phyloP scores from a whole-genome alignment of 495 filamentous ascomycete genomes.

The Hyaloscypha finlandica region DNA sequence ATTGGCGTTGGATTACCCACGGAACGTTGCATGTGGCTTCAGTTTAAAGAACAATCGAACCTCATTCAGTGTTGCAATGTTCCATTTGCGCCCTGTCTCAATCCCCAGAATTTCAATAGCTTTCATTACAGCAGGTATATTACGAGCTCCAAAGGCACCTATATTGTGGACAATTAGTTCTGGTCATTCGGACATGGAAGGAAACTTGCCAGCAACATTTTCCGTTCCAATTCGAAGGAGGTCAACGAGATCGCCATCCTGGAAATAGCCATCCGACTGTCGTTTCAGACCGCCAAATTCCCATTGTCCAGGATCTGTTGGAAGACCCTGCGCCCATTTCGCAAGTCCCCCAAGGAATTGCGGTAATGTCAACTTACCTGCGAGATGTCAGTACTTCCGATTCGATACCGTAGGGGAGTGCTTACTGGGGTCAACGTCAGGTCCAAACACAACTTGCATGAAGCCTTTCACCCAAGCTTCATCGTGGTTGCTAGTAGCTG shows the following conservation, averaged over 20 bases:
- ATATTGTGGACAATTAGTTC: too few relatives aligned
- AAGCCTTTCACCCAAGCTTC: slow-evolving; percentile 72
- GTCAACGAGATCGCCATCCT: slow-evolving; percentile 67
- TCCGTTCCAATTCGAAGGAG: slow-evolving; percentile 70
- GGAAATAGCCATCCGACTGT: slow-evolving; percentile 58
- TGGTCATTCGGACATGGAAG: too few relatives aligned
- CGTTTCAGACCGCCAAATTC: slow-evolving; percentile 65
- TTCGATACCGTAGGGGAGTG: too few relatives aligned
- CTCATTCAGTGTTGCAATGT: slow-evolving; percentile 79
- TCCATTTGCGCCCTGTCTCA: slow-evolving; percentile 81
- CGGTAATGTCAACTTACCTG: slow-evolving; percentile 41
- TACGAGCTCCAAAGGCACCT: slow-evolving; percentile 65
- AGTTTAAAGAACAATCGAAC: slow-evolving; percentile 83
- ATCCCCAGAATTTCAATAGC: slow-evolving; percentile 83
- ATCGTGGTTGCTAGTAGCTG: slow-evolving; percentile 70
- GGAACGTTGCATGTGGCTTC: slow-evolving; percentile 70
- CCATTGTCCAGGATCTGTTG: slow-evolving; percentile 59
- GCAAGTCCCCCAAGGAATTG: slow-evolving; percentile 61
- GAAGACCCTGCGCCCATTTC: slow-evolving; percentile 52
- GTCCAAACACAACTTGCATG: not conserved
- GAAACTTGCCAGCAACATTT: slow-evolving; percentile 44
- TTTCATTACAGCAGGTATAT: slow-evolving; percentile 71
- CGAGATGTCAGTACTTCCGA: too few relatives aligned
- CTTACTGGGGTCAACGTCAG: too few relatives aligned
- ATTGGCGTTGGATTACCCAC: too few relatives aligned